Evolutionary conservation across 2,329 filamentous ascomycete species (phyloP), one percentile per base, ranked within the genome.

Genomic region (Grosmannia serpens): DNA sequence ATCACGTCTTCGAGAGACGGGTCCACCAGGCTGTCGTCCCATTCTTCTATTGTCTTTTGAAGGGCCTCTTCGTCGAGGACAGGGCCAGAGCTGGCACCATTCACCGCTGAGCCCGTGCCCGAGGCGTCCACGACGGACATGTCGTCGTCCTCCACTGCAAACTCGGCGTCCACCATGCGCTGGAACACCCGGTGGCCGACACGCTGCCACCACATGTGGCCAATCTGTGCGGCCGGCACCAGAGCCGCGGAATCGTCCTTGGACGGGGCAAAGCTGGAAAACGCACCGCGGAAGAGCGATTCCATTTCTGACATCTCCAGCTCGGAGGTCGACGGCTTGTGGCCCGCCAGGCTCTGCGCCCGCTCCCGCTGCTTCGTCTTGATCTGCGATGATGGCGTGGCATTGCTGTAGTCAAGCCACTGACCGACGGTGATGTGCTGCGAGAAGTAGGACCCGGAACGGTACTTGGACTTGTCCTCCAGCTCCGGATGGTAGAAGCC

Each of bases 181-280:
- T 86, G 79, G 65, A 87, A 89, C 58, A 75, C 80, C 60, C 81
- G 81, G 64, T 83, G 80, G 31, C 88, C 88, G 56, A 81, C 74
- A 61, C 82, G 83, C 67, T 89, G 84, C 87, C 88, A 92, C 87
- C 88, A 91, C 54, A 91, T 72, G 65, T 82, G 81, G 56, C 84
- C 83, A 60, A 88, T 82, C 55, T 83, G 77, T 38, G 82, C 82
- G 1, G 85, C 83, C 0, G 88, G 82, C 3, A 90, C 76, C 59
- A 91, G 76, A 7, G 88, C 86, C 15, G 79, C 82, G 3, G 86
- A 80, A 67, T 91, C 85, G 69, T 92, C 88, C 64, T 82, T 85
- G 56, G 81, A 84, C 0, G 88, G 88, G 7, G 88, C 88, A 69
- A 91, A 92, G 66, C 86, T 88, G 0, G 87, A 90, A 69, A 91